A percentile compares a stretch with the other conserved stretches of the same genome.
Conservation (phyloP, 2,329 filamentous ascomycete genomes). For the Cadophora gregata region DNA sequence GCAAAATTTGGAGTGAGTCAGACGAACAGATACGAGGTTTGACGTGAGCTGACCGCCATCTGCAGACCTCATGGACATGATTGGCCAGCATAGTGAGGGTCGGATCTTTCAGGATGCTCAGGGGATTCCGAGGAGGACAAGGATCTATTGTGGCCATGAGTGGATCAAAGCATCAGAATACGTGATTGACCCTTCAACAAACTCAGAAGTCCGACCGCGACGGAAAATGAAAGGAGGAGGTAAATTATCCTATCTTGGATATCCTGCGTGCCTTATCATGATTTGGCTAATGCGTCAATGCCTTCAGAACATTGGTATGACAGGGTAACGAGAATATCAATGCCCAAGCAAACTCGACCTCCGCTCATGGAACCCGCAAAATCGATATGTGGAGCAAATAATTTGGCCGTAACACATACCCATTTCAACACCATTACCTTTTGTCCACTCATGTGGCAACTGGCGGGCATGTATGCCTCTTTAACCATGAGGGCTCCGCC, state of each 20-base stretch:
- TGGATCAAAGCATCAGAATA: neutral
- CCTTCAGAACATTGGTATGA: neutral
- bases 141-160: neutral
- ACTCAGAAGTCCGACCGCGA: neutral
- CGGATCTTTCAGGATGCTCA: neutral
- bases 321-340: neutral
- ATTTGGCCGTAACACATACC: neutral
- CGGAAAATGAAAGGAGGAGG: neutral
- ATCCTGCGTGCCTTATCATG: too few relatives aligned
- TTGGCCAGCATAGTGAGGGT: neutral
- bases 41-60: neutral
- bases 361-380: neutral
- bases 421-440: conserved; percentile 12
- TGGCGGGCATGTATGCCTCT: neutral
- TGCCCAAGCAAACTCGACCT: neutral
- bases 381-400: neutral
- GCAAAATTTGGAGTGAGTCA: neutral
- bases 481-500: neutral
- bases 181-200: neutral
- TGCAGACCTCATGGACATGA: neutral
- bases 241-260: too few relatives aligned
- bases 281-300: neutral
- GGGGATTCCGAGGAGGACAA: neutral
- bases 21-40: neutral
- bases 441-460: neutral